Conservation (phyloP, 352 stramenopile genomes). For the Phytophthora cryptogea region DNA sequence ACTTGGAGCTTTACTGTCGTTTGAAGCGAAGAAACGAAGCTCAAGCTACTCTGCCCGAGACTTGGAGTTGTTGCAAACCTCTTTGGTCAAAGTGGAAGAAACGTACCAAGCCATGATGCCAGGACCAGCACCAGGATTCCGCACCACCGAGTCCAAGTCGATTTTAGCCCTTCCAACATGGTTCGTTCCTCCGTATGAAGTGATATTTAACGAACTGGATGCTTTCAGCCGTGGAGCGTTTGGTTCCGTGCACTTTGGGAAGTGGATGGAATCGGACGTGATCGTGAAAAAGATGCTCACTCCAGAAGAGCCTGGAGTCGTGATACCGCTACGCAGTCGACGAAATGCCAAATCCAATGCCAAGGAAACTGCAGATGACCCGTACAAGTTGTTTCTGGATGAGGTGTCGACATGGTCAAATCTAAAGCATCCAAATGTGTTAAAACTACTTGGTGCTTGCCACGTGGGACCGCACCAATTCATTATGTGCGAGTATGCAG, state of each 20-base stretch:
- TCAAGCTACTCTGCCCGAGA: slow-evolving; percentile 16
- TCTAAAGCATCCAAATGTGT: slow-evolving; percentile 35
- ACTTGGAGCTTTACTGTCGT: slow-evolving; percentile 19
- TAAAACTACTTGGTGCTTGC: slow-evolving; percentile 35
- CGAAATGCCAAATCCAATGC: slow-evolving; percentile 12
- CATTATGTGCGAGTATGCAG: slow-evolving; percentile 26
- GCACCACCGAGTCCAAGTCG: slow-evolving; percentile 8
- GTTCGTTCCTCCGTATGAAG: slow-evolving; percentile 41
- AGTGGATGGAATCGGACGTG: slow-evolving; percentile 32
- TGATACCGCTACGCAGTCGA: slow-evolving; percentile 11
- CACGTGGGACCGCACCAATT: slow-evolving; percentile 29
- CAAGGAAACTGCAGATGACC: slow-evolving; percentile 7
- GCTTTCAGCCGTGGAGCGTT: slow-evolving; percentile 26
- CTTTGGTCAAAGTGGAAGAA: slow-evolving; percentile 24
- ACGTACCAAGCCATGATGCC: slow-evolving; percentile 11
- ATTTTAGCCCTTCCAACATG: slow-evolving; percentile 19
- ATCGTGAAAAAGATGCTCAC: slow-evolving; percentile 35
- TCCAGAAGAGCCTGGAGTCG: slow-evolving; percentile 5
- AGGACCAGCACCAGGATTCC: slow-evolving; percentile 1
- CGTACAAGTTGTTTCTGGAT: slow-evolving; percentile 17
- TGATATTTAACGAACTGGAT: slow-evolving; percentile 30
- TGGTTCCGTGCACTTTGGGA: slow-evolving; percentile 33
- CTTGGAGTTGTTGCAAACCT: slow-evolving; percentile 22
- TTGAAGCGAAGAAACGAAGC: slow-evolving; percentile 32
- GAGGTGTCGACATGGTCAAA: slow-evolving; percentile 32